phyloP scores from a whole-genome alignment of 805 yeast genomes.

The Teunomyces atbi region DNA sequence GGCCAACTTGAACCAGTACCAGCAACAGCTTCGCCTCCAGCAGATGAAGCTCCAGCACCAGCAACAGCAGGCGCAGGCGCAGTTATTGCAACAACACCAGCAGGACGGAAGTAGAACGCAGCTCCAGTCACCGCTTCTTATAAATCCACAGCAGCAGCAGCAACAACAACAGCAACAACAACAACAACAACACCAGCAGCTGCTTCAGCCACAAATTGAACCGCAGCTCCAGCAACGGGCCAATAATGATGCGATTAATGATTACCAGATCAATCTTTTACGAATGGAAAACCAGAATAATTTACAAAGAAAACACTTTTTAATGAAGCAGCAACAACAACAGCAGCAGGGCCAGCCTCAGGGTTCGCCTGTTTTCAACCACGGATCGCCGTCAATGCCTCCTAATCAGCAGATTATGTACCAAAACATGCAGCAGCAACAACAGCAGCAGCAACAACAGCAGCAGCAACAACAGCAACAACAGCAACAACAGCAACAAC shows the following conservation, averaged over 20 bases:
- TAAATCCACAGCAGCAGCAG: constrained; percentile 1
- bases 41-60: constrained; percentile 16
- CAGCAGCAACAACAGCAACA: constrained; percentile 26
- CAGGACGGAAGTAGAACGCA: constrained; percentile 5
- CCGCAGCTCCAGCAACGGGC: constrained; percentile 1
- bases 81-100: constrained; percentile 8
- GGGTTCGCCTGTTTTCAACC: neutral
- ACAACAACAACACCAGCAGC: neutral
- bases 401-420: constrained; percentile 11
- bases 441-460: constrained; percentile 36
- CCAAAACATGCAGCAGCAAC: constrained; percentile 11
- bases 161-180: neutral
- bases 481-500: constrained; percentile 20
- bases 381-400: constrained; percentile 2
- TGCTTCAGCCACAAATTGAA: neutral
- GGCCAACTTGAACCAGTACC: constrained; percentile 12
- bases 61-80: constrained; percentile 10
- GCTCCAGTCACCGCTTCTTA: constrained; percentile 7
- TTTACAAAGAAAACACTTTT: constrained; percentile 16
- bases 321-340: constrained; percentile 14
- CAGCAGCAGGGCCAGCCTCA: constrained; percentile 10
- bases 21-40: constrained; percentile 14
- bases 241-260: constrained; percentile 16
- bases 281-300: constrained; percentile 15
- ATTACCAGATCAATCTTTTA: constrained; percentile 19